Evolutionary conservation across 441 rosid species (phyloP).

Genomic region (Cnidoscolus chayamansa): DNA sequence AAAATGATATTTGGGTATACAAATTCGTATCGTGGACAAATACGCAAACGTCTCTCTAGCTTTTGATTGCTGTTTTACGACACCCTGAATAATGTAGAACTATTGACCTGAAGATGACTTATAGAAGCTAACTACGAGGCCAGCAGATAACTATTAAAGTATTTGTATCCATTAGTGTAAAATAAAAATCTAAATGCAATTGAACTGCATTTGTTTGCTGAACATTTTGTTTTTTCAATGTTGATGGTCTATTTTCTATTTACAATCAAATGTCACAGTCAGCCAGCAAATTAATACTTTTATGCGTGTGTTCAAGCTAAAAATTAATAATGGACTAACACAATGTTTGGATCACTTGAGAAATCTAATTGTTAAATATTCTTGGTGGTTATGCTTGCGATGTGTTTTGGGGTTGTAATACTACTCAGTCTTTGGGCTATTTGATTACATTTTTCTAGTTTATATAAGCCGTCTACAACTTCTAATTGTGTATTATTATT

Average conservation of each 20-base stretch:
- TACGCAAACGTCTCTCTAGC: background rate
- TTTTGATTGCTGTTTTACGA: no score
- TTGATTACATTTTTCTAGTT: background rate
- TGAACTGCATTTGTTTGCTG: background rate
- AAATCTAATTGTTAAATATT: background rate
- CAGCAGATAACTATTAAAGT: background rate
- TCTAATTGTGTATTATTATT: background rate
- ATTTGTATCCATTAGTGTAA: background rate
- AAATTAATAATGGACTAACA: background rate
- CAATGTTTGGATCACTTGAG: background rate
- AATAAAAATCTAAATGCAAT: background rate
- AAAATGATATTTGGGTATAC: background rate
- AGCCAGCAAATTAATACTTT: background rate
- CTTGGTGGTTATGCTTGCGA: background rate
- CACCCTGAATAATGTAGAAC: background rate
- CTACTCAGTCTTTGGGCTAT: background rate
- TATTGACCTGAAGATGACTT: background rate
- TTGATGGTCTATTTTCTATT: no score
- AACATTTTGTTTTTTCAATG: background rate
- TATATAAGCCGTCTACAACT: background rate
- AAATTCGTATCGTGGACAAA: background rate
- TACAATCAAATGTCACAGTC: background rate
- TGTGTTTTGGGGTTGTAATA: background rate
- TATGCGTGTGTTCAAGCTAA: background rate
- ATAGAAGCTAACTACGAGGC: background rate